phyloP scores from a whole-genome alignment of 176 grass and related monocot species.

The Cenchrus fungigraminus region DNA sequence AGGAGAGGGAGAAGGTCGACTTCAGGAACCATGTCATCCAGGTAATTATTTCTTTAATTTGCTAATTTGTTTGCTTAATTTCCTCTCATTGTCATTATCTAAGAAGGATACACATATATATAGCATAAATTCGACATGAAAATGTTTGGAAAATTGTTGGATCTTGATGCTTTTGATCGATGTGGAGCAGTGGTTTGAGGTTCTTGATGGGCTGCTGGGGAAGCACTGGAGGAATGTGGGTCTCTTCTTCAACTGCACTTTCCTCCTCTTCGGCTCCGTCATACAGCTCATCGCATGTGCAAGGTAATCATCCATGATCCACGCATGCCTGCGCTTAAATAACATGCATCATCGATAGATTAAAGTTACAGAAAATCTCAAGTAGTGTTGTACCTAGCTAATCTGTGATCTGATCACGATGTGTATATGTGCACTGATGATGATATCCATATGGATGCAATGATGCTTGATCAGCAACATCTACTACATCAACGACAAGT shows the following conservation, averaged over 20 bases:
- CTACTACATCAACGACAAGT: conserved; percentile 94
- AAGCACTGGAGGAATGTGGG: conserved; percentile 87
- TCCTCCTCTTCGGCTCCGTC: conserved; percentile 98
- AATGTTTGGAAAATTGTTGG: background rate
- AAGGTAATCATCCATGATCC: conserved; percentile 49
- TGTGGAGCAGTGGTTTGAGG: conserved; percentile 84
- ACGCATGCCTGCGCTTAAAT: no score
- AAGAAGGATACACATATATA: no score
- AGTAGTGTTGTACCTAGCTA: background rate
- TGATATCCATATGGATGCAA: background rate
- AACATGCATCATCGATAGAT: no score
- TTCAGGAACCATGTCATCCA: conserved; percentile 98
- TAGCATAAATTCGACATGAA: background rate
- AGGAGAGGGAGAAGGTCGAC: conserved; percentile 85
- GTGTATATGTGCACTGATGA: background rate
- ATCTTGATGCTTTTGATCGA: background rate
- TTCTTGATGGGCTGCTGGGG: conserved; percentile 84
- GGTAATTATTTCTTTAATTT: background rate
- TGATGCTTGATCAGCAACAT: conserved; percentile 67
- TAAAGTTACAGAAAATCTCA: background rate
- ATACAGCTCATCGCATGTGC: conserved; percentile 98
- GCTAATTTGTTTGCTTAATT: no score
- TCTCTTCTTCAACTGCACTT: conserved; percentile 97
- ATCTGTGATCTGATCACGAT: background rate
- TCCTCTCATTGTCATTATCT: background rate